Conservation (phyloP, 2,329 filamentous ascomycete species). For the Xylariaceae sp. region DNA sequence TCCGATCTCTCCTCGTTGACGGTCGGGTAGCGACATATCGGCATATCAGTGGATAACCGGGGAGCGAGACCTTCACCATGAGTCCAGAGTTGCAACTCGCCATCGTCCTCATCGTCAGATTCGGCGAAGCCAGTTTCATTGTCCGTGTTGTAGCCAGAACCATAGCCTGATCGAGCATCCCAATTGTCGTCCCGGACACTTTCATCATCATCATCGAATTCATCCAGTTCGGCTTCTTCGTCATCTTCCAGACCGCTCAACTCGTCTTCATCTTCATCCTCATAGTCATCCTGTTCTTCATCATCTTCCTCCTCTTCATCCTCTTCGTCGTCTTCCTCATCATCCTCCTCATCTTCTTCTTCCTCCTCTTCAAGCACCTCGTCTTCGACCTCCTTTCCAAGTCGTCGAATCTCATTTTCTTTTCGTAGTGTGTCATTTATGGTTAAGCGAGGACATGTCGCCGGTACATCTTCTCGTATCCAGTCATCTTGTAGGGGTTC, state of each 20-base stretch:
- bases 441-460: constrained; percentile 66
- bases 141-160: constrained; percentile 66
- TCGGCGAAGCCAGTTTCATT: constrained; percentile 64
- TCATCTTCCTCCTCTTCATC: constrained; percentile 44
- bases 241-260: constrained; percentile 25
- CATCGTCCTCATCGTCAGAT: constrained; percentile 59
- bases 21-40: constrained; percentile 38
- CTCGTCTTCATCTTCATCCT: constrained; percentile 43
- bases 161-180: constrained; percentile 52
- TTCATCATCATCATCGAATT: constrained; percentile 48
- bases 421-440: constrained; percentile 85
- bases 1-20: constrained; percentile 49
- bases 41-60: constrained; percentile 35
- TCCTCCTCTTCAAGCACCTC: constrained; percentile 73
- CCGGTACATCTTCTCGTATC: constrained; percentile 65
- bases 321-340: constrained; percentile 43
- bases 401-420: constrained; percentile 78
- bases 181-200: constrained; percentile 43
- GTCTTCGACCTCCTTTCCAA: constrained; percentile 86
- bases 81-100: constrained; percentile 58
- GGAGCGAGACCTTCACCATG: constrained; percentile 39
- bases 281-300: constrained; percentile 43
- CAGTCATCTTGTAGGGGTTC: constrained; percentile 81
- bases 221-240: constrained; percentile 45
- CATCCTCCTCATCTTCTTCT: constrained; percentile 48